Base-by-base conservation (phyloP, 2,329 filamentous ascomycete species). In the Xylaria sp. region DNA sequence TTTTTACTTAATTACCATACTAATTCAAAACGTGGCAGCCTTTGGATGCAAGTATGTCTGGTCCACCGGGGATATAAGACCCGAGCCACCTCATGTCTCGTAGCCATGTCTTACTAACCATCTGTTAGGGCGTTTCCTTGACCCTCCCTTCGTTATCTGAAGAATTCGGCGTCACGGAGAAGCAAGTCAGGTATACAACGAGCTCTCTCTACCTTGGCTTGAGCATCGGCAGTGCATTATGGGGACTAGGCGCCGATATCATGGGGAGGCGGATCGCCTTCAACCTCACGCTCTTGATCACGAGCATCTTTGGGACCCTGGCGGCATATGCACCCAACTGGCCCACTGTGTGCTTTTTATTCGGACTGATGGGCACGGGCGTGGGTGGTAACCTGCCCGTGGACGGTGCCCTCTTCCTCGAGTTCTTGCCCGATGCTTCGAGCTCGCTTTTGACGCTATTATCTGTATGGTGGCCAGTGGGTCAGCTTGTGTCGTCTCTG, bases 391-490 rank as follows among this genome's bases (percentile, higher is more conserved):
- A 73, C 42, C 63, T 73, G 9, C 71, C 71, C 6, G 70, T 73
- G 11, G 71, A 73, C 78, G 92, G 92, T 40, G 91, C 92, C 0
- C 83, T 96, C 2, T 96, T 97, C 78, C 85, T 97, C 44, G 93
- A 97, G 76, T 95, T 95, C 72, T 81, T 97, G 0, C 93, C 93
- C 0, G 90, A 91, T 66, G 87, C 90, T 0, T 91, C 89, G n/a
- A 89, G 89, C 70, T 88, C 89, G 38, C 85, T 96, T 15, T 83
- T 96, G 36, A 96, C 93, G 0, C 84, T 95, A 57, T 84, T 97
- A n/a, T 93, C 92, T 6, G 87, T 94, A 7, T 96, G 92, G 91
- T 97, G 93, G 93, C 92, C 93, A 0, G 81, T 97, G 20, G 93
- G 93, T 6, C 92, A 96, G 76, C 84, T 97, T 7, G 86, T 91